A percentile compares a stretch with the other conserved stretches of the same genome.
Evolutionary conservation across 1,284 basidiomycete species (phyloP).

Genomic region (Trametes versicolor): DNA sequence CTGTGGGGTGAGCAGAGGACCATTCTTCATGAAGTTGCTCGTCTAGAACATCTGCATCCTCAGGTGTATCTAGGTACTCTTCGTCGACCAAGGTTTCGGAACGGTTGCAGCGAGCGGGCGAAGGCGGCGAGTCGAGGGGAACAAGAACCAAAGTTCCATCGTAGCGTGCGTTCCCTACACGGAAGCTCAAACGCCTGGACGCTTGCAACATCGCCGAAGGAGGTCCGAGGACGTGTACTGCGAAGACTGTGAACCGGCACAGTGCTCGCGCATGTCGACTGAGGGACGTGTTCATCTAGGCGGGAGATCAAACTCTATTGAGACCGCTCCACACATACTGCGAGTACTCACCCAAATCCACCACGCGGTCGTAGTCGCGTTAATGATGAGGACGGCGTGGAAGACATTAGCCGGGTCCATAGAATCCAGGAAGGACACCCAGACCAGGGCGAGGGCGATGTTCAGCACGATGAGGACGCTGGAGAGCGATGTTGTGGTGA

Average conservation of each 20-base stretch:
- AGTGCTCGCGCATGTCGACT: neutral
- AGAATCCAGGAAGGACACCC: slow-evolving; percentile 2
- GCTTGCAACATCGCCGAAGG: neutral
- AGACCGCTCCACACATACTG: neutral
- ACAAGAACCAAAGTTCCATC: neutral
- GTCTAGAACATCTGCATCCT: no score
- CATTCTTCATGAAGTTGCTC: no score
- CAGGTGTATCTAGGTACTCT: no score
- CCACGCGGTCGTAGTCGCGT: slow-evolving; percentile 4
- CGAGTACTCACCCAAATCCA: slow-evolving; percentile 15
- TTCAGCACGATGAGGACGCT: slow-evolving; percentile 18
- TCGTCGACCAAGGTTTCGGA: no score
- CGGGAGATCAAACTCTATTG: neutral
- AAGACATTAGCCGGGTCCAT: slow-evolving; percentile 4
- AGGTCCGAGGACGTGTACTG: neutral
- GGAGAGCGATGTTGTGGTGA: slow-evolving; percentile 2
- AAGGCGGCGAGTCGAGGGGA: no score
- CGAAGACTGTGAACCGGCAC: neutral
- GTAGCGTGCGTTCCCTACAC: no score
- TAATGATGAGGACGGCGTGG: slow-evolving; percentile 6
- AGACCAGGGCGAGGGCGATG: slow-evolving; percentile 8
- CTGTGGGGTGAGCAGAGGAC: no score
- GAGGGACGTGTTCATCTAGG: slow-evolving; percentile 10
- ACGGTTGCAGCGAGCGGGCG: no score
- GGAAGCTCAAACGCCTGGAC: no score